phyloP scores from a whole-genome alignment of 768 basidiomycete species.

The Termitomyces sp. region DNA sequence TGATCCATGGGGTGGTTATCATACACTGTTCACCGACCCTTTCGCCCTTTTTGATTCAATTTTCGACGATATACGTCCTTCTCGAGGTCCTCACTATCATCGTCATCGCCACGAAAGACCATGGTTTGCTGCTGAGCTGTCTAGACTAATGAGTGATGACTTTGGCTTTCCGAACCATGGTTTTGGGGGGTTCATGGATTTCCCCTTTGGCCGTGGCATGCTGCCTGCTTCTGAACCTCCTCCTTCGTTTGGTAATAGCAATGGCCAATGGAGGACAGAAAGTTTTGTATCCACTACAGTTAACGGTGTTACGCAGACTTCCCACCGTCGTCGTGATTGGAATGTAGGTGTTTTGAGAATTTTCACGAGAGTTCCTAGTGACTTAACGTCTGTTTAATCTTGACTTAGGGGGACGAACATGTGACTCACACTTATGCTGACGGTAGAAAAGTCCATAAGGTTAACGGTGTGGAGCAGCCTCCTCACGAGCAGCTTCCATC shows the following conservation, averaged over 20 bases:
- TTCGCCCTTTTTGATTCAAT: slow-evolving; percentile 70
- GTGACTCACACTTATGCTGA: slow-evolving; percentile 60
- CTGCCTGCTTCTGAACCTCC: slow-evolving; percentile 12
- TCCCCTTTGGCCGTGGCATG: slow-evolving; percentile 16
- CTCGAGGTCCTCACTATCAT: slow-evolving; percentile 15
- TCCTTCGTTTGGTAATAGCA: slow-evolving; percentile 18
- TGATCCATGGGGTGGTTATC: slow-evolving; percentile 25
- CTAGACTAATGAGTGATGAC: slow-evolving; percentile 26
- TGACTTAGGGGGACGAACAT: slow-evolving; percentile 66
- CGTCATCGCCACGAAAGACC: slow-evolving; percentile 22
- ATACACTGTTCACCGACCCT: slow-evolving; percentile 59
- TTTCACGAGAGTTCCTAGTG: not conserved
- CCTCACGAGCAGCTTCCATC: slow-evolving; percentile 5
- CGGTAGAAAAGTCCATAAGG: slow-evolving; percentile 55
- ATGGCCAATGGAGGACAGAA: slow-evolving; percentile 42
- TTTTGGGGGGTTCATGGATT: slow-evolving; percentile 19
- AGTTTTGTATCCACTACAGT: slow-evolving; percentile 50
- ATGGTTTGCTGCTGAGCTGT: slow-evolving; percentile 22
- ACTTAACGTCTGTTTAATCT: not conserved
- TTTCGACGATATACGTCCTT: slow-evolving; percentile 42
- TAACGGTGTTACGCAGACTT: slow-evolving; percentile 65
- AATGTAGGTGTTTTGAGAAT: slow-evolving; percentile 36
- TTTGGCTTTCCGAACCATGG: slow-evolving; percentile 27
- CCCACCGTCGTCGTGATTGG: slow-evolving; percentile 48
- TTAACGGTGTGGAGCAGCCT: slow-evolving; percentile 61